Conservation (phyloP, 768 basidiomycete genomes). For the Suillus spraguei region DNA sequence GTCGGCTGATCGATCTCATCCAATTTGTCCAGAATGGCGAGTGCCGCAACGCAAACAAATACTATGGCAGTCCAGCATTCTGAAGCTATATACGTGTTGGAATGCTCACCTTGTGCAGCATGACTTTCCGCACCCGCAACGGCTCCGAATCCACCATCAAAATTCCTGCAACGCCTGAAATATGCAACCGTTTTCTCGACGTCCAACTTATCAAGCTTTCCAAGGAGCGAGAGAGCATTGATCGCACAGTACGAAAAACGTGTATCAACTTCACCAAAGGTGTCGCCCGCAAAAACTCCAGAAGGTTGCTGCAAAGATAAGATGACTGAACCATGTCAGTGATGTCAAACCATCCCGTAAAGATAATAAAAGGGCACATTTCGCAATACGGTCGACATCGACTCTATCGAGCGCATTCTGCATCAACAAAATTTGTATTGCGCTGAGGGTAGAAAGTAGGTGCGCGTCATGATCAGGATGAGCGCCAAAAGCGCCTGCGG, state of each 20-base stretch:
- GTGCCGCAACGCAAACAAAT: slow-evolving; percentile 84
- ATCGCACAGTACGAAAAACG: slow-evolving; percentile 91
- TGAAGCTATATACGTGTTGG: neutral
- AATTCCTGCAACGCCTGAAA: slow-evolving; percentile 81
- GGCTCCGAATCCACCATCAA: slow-evolving; percentile 94
- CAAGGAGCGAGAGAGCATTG: slow-evolving; percentile 79
- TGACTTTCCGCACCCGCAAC: slow-evolving; percentile 89
- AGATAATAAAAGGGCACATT: slow-evolving; percentile 58
- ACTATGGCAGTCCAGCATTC: slow-evolving; percentile 46
- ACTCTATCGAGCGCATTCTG: slow-evolving; percentile 79
- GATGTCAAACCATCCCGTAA: slow-evolving; percentile 1
- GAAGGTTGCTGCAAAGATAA: slow-evolving; percentile 82
- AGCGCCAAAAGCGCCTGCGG: slow-evolving; percentile 84
- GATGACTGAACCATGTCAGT: slow-evolving; percentile 57
- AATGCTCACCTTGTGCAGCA: slow-evolving; percentile 74
- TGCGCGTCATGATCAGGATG: slow-evolving; percentile 95
- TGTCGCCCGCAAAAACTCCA: slow-evolving; percentile 89
- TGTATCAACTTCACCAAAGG: slow-evolving; percentile 91
- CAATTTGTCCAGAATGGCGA: slow-evolving; percentile 84
- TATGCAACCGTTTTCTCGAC: slow-evolving; percentile 69
- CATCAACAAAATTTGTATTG: slow-evolving; percentile 87
- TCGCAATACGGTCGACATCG: slow-evolving; percentile 67
- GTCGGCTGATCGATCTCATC: slow-evolving; percentile 81
- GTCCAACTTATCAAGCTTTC: slow-evolving; percentile 69
- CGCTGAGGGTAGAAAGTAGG: slow-evolving; percentile 83